These are phyloP conservation scores for Beauveria rudraprayagi DNA, from an alignment of 2,329 filamentous ascomycete species.

Conservation along the genomic window DNA sequence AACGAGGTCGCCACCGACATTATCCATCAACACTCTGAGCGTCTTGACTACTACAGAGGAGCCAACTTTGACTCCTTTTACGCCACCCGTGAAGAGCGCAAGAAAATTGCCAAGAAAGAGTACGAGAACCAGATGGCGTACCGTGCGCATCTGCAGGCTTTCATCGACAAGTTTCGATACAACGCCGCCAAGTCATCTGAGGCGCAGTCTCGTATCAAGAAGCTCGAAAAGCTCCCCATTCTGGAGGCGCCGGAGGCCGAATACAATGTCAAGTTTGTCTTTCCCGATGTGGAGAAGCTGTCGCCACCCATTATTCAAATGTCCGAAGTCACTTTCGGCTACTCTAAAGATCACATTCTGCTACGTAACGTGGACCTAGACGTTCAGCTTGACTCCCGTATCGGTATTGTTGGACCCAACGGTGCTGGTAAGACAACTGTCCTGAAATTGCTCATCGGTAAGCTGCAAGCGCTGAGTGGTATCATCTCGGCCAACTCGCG, in stretches of 20 bases:
- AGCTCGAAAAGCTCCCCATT: slow-evolving; percentile 92
- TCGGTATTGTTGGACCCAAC: slow-evolving; percentile 98
- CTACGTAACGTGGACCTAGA: slow-evolving; percentile 86
- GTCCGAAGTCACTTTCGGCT: slow-evolving; percentile 86
- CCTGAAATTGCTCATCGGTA: slow-evolving; percentile 92
- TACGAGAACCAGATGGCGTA: slow-evolving; percentile 98
- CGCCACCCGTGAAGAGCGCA: slow-evolving; percentile 90
- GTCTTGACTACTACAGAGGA: slow-evolving; percentile 96
- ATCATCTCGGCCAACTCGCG: slow-evolving; percentile 83
- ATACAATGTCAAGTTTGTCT: slow-evolving; percentile 94
- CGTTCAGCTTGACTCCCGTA: slow-evolving; percentile 94
- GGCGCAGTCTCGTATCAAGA: slow-evolving; percentile 98
- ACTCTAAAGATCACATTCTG: slow-evolving; percentile 69
- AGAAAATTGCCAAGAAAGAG: slow-evolving; percentile 92
- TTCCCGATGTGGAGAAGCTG: slow-evolving; percentile 95
- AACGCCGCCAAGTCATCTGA: slow-evolving; percentile 98
- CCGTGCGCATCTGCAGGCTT: slow-evolving; percentile 87
- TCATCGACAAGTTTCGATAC: slow-evolving; percentile 99
- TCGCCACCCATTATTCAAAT: slow-evolving; percentile 98
- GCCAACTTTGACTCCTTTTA: slow-evolving; percentile 98
- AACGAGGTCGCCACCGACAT: slow-evolving; percentile 99
- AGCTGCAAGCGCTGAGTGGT: slow-evolving; percentile 67
- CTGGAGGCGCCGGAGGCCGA: slow-evolving; percentile 85
- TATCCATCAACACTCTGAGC: slow-evolving; percentile 94
- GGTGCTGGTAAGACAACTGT: slow-evolving; percentile 98